Evolutionary conservation across 1,284 basidiomycete genomes (phyloP).

Genomic region (Microbotryum lychnidis-dioicae): DNA sequence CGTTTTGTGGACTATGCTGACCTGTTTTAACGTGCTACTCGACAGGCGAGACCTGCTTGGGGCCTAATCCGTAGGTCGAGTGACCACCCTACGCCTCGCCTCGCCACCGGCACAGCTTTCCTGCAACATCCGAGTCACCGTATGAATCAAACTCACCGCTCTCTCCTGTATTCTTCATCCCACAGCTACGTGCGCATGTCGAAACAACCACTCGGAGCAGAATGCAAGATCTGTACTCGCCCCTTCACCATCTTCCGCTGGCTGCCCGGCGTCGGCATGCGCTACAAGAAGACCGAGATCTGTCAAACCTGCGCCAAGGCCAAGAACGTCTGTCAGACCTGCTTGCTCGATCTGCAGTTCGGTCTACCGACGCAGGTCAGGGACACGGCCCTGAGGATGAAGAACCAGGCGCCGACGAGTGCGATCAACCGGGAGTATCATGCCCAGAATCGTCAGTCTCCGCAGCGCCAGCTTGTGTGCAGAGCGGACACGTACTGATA

Average conservation of each 20-base stretch:
- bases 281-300: slow-evolving; percentile 96
- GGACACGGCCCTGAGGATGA: slow-evolving; percentile 82
- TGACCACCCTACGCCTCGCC: neutral
- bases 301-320: slow-evolving; percentile 98
- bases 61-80: slow-evolving; percentile 65
- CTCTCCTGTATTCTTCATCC: neutral
- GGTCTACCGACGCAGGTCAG: slow-evolving; percentile 93
- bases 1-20: too few relatives aligned
- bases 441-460: slow-evolving; percentile 69
- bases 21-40: slow-evolving; percentile 22
- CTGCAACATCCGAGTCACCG: slow-evolving; percentile 2
- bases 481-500: too few relatives aligned
- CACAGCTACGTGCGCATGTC: slow-evolving; percentile 20
- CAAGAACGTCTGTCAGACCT: slow-evolving; percentile 98
- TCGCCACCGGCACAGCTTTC: neutral
- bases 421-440: slow-evolving; percentile 95
- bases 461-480: too few relatives aligned
- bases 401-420: slow-evolving; percentile 75
- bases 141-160: slow-evolving; percentile 35
- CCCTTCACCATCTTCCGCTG: slow-evolving; percentile 82
- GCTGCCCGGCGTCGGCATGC: slow-evolving; percentile 85
- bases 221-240: slow-evolving; percentile 90
- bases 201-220: slow-evolving; percentile 90
- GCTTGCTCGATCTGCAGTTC: slow-evolving; percentile 86
- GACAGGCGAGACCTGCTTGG: slow-evolving; percentile 41